These are phyloP conservation scores for Pythium brachiatum DNA, from an alignment of 352 stramenopile genomes.

Conservation along the genomic window DNA sequence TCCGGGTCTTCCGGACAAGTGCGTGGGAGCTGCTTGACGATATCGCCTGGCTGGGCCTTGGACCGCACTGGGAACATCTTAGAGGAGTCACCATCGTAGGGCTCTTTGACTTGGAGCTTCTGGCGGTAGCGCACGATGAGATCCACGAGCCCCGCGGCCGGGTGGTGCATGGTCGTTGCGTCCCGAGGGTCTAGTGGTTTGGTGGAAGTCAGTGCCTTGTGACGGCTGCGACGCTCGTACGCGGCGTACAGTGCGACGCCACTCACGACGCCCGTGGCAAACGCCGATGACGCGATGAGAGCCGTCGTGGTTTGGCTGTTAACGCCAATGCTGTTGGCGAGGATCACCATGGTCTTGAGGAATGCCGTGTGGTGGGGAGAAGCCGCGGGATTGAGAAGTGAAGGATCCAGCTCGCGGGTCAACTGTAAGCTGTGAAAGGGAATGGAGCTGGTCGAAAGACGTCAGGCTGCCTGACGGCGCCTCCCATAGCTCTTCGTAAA, in stretches of 20 bases:
- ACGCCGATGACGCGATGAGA: constrained; percentile 31
- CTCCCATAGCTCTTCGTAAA: no score
- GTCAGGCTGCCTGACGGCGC: no score
- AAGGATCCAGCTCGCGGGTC: no score
- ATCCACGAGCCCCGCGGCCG: constrained; percentile 46
- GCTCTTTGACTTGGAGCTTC: constrained; percentile 40
- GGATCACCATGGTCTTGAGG: neutral
- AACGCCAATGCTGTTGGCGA: neutral
- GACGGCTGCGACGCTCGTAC: constrained; percentile 33
- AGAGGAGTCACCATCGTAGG: constrained; percentile 20
- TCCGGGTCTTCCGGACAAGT: constrained; percentile 49
- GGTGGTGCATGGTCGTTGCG: constrained; percentile 39
- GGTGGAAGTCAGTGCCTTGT: constrained; percentile 34
- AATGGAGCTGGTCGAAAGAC: no score
- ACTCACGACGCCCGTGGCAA: constrained; percentile 37
- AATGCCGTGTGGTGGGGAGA: neutral
- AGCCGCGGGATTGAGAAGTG: neutral
- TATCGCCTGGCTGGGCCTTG: constrained; percentile 41
- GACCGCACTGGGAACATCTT: constrained; percentile 43
- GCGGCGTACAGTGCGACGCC: constrained; percentile 40
- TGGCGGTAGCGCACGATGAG: constrained; percentile 63
- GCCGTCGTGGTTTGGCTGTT: constrained; percentile 3
- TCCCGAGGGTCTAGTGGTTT: constrained; percentile 38
- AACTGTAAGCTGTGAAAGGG: no score
- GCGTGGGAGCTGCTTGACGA: constrained; percentile 40